A percentile compares a stretch with the other conserved stretches of the same genome.
These are phyloP conservation scores for Betula pendula DNA, from an alignment of 306 rosid species.

Conservation along the genomic window DNA sequence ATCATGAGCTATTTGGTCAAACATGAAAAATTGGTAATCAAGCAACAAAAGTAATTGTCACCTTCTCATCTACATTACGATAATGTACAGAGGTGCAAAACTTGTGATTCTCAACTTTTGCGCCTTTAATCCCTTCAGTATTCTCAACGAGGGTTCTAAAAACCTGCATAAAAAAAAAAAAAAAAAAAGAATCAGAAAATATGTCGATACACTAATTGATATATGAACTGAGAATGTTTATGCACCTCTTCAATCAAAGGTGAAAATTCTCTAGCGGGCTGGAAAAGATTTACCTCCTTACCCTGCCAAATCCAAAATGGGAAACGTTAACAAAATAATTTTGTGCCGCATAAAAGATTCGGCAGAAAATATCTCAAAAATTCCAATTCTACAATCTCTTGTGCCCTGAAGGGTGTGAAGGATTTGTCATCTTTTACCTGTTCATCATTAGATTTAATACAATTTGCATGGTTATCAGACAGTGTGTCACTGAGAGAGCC, in stretches of 20 bases:
- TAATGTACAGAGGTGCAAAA: conserved; percentile 96
- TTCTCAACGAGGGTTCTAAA: conserved; percentile 75
- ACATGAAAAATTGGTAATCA: neutral
- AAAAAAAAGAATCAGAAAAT: neutral
- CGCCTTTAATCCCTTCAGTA: conserved; percentile 70
- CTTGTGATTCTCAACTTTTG: conserved; percentile 89
- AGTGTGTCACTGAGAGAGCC: conserved; percentile 52
- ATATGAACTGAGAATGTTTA: neutral
- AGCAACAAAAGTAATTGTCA: conserved; percentile 17
- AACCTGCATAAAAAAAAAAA: conserved; percentile 50
- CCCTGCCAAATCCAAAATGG: conserved; percentile 46
- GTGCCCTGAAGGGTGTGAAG: neutral
- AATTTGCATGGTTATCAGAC: conserved; percentile 46
- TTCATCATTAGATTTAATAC: conserved; percentile 52
- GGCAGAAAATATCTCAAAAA: neutral
- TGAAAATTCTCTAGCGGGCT: conserved; percentile 83
- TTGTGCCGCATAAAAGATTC: neutral
- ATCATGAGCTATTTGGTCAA: neutral
- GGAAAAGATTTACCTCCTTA: conserved; percentile 78
- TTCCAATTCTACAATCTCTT: neutral
- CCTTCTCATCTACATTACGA: conserved; percentile 89
- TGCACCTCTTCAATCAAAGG: conserved; percentile 82
- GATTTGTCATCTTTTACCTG: conserved; percentile 35
- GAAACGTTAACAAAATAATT: neutral
- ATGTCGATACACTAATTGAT: neutral